A percentile compares a stretch with the other conserved stretches of the same genome.
Evolutionary conservation across 169 alveolate genomes (phyloP).

Genomic region (Toxoplasma gondii): DNA sequence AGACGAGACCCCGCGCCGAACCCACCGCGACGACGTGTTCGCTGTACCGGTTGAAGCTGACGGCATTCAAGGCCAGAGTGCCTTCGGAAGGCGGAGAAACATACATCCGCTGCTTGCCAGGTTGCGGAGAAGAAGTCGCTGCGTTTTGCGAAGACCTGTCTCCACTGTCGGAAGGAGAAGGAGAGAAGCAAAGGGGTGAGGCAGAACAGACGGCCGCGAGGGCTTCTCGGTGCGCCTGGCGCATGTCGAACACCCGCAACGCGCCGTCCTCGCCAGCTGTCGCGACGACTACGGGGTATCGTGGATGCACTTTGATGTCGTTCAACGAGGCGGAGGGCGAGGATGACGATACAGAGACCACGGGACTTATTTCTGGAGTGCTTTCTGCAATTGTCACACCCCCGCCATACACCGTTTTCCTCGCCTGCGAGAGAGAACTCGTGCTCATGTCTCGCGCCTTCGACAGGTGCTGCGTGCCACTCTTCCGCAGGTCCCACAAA

Average conservation of each 20-base stretch:
- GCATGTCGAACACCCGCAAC: conserved; percentile 47
- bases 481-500: conserved; percentile 48
- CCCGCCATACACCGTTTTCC: background rate
- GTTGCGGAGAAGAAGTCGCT: background rate
- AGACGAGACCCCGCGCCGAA: conserved; percentile 8
- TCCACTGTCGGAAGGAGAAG: background rate
- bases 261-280: conserved; percentile 56
- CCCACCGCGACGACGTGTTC: conserved; percentile 31
- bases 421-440: background rate
- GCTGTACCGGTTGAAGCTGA: conserved; percentile 52
- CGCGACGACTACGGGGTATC: conserved; percentile 32
- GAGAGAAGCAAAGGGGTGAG: background rate
- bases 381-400: conserved; percentile 39
- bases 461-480: background rate
- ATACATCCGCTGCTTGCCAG: background rate
- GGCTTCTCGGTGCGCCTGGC: conserved; percentile 27
- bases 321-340: background rate
- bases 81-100: background rate
- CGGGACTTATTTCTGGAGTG: conserved; percentile 45
- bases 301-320: conserved; percentile 35
- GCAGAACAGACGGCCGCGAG: background rate
- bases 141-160: background rate
- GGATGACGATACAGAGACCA: background rate
- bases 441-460: background rate
- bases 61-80: conserved; percentile 30